Percentiles rank a stretch among this genome's conserved stretches.
phyloP scores from a whole-genome alignment of 2,329 filamentous ascomycete genomes.

The Achaetomium macrosporum region DNA sequence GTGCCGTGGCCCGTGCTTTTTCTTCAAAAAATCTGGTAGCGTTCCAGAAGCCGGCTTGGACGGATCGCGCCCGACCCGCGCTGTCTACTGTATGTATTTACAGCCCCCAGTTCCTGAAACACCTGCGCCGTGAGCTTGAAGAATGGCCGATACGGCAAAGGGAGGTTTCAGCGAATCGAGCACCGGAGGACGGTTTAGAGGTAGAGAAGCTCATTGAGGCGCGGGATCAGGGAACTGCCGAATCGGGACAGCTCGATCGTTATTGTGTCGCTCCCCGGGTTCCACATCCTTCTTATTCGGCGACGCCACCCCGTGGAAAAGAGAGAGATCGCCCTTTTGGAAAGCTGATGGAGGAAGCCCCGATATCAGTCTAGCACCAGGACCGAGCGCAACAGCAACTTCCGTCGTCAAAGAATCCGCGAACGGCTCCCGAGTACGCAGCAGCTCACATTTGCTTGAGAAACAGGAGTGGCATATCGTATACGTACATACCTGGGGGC shows the following conservation, averaged over 20 bases:
- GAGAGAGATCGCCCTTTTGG: slow-evolving; percentile 5
- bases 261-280: not conserved
- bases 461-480: no score
- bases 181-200: no score
- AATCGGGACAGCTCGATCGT: not conserved
- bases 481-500: no score
- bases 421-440: not conserved
- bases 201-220: not conserved
- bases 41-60: slow-evolving; percentile 21
- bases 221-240: slow-evolving; percentile 1
- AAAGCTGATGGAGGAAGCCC: slow-evolving; percentile 4
- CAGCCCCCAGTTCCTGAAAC: no score
- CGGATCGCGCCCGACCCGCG: slow-evolving; percentile 1
- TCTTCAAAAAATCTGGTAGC: slow-evolving; percentile 14
- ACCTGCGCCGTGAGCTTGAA: not conserved
- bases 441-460: no score
- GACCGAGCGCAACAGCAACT: not conserved
- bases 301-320: slow-evolving; percentile 7
- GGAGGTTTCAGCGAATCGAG: not conserved
- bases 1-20: slow-evolving; percentile 17
- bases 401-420: not conserved
- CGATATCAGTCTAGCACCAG: not conserved
- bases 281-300: slow-evolving; percentile 10
- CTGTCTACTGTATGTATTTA: no score
- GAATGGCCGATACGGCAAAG: no score